These are phyloP conservation scores for Fusarium papillatum DNA, from an alignment of 2,329 filamentous ascomycete species.

Conservation along the genomic window DNA sequence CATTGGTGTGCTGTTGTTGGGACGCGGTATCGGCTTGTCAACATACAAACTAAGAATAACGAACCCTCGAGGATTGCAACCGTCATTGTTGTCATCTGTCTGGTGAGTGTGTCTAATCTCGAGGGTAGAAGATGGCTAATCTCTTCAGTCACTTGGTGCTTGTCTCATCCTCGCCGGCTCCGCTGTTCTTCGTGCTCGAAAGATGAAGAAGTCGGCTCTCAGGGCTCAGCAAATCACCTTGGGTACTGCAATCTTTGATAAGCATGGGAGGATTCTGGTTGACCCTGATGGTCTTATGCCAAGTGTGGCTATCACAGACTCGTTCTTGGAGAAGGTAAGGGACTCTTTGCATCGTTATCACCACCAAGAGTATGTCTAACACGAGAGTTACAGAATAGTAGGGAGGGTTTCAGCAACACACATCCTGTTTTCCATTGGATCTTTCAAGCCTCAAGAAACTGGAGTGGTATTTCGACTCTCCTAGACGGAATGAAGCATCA, in stretches of 20 bases:
- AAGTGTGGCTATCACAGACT: slow-evolving; percentile 82
- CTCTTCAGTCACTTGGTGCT: slow-evolving; percentile 67
- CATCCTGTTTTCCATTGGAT: slow-evolving; percentile 91
- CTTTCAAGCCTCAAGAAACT: slow-evolving; percentile 83
- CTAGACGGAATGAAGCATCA: slow-evolving; percentile 80
- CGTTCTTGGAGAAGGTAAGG: slow-evolving; percentile 74
- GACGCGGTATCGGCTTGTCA: slow-evolving; percentile 73
- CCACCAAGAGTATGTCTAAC: slow-evolving; percentile 13
- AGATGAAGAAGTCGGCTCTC: slow-evolving; percentile 64
- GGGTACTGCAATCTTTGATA: slow-evolving; percentile 76
- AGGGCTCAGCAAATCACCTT: slow-evolving; percentile 72
- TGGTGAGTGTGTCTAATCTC: slow-evolving; percentile 63
- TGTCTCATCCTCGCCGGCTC: slow-evolving; percentile 70
- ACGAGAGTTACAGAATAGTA: slow-evolving; percentile 53
- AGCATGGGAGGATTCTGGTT: slow-evolving; percentile 74
- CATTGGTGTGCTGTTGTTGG: slow-evolving; percentile 84
- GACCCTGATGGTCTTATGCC: slow-evolving; percentile 77
- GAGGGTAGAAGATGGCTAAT: not conserved
- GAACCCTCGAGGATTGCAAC: slow-evolving; percentile 71
- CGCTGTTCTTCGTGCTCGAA: slow-evolving; percentile 65
- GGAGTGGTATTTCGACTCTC: slow-evolving; percentile 76
- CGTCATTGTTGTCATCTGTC: slow-evolving; percentile 78
- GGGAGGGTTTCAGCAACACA: slow-evolving; percentile 80
- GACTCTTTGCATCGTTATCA: slow-evolving; percentile 7
- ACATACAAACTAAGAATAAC: slow-evolving; percentile 48